Conservation (phyloP, 257 asterid genomes). For the Solanum etuberosum region DNA sequence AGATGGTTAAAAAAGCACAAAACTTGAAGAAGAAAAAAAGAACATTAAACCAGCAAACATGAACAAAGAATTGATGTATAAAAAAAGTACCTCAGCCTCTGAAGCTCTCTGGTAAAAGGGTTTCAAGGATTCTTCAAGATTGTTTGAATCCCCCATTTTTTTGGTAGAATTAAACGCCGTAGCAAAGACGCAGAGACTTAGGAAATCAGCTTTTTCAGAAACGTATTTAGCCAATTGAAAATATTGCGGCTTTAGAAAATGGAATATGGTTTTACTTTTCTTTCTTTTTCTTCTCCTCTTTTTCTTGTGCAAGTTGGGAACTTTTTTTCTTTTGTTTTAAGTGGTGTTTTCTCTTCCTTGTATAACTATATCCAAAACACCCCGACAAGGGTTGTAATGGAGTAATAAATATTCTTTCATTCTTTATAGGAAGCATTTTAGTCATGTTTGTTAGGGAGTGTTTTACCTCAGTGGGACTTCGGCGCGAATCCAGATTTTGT, state of each 20-base stretch:
- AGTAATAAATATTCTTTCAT: too few species aligned
- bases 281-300: neutral
- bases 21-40: neutral
- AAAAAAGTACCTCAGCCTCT: conserved; percentile 58
- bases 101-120: conserved; percentile 71
- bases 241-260: neutral
- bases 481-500: too few species aligned
- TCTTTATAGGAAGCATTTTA: too few species aligned
- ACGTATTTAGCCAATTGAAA: neutral
- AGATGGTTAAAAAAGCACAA: neutral
- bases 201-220: neutral
- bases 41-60: neutral
- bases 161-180: neutral
- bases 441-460: too few species aligned
- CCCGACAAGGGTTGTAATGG: too few species aligned
- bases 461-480: neutral
- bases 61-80: neutral
- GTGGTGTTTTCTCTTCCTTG: too few species aligned
- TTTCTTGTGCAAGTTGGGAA: neutral
- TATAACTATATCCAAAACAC: too few species aligned
- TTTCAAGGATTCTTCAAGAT: conserved; percentile 35
- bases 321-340: neutral
- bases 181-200: neutral
- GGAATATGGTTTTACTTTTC: neutral
- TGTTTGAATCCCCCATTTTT: conserved; percentile 25